phyloP scores from a whole-genome alignment of 495 filamentous ascomycete genomes.

The Cercophora newfieldiana region DNA sequence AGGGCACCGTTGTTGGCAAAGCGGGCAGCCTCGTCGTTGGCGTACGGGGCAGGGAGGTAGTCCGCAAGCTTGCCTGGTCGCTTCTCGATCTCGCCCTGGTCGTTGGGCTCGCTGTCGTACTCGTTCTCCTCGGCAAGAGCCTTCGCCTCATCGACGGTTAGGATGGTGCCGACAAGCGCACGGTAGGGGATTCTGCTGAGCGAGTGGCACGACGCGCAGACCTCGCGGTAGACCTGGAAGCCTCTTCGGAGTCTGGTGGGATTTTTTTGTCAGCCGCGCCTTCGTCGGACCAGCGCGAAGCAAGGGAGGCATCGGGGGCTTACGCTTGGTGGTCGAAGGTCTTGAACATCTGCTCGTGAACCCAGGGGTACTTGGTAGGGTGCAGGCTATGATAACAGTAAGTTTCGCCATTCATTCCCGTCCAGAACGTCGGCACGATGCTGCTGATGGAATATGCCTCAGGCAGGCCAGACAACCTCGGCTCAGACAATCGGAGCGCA shows the following conservation, averaged over 20 bases:
- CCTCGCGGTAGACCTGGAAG: conserved; percentile 99
- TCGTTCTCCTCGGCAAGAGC: conserved; percentile 95
- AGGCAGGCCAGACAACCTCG: conserved; percentile 25
- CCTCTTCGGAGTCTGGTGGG: conserved; percentile 83
- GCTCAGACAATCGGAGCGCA: conserved; percentile 10
- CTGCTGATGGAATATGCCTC: conserved; percentile 36
- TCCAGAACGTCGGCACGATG: conserved; percentile 13
- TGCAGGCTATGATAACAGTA: conserved; percentile 68
- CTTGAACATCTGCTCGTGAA: conserved; percentile 82
- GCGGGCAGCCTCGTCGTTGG: conserved; percentile 97
- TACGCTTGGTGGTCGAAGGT: conserved; percentile 97
- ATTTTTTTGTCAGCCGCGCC: conserved; percentile 17
- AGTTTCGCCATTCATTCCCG: conserved; percentile 23
- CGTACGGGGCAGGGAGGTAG: conserved; percentile 92
- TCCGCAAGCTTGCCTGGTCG: conserved; percentile 97
- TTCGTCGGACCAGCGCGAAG: conserved; percentile 3
- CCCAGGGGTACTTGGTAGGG: conserved; percentile 91
- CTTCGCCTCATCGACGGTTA: conserved; percentile 98
- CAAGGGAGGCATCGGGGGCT: conserved; percentile 49
- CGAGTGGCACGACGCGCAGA: conserved; percentile 97
- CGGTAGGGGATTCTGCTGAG: conserved; percentile 93
- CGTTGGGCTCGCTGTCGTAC: conserved; percentile 98
- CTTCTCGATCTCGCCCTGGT: conserved; percentile 96
- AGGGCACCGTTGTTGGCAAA: conserved; percentile 98
- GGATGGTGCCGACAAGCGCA: conserved; percentile 80